Evolutionary conservation across 768 basidiomycete genomes (phyloP).

Genomic region (Boletus rubescentipes): DNA sequence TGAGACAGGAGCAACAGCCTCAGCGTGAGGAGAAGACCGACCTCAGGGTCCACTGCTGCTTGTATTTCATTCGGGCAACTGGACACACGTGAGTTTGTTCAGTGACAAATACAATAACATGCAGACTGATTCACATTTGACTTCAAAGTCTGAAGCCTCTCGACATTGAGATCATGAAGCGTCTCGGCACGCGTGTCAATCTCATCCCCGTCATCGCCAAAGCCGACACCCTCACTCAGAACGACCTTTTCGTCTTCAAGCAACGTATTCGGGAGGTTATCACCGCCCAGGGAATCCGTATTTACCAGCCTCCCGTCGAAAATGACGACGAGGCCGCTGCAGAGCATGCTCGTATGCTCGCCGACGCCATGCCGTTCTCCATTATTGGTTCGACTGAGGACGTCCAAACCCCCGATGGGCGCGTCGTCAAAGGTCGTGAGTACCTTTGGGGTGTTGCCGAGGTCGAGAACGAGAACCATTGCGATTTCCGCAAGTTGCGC

Average conservation of each 20-base stretch:
- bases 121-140: constrained; percentile 4
- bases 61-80: constrained; percentile 95
- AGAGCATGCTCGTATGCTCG: constrained; percentile 84
- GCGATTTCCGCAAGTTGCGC: constrained; percentile 97
- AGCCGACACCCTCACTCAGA: constrained; percentile 95
- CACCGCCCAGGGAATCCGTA: constrained; percentile 86
- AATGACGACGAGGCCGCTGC: constrained; percentile 81
- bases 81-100: constrained; percentile 81
- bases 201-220: constrained; percentile 97
- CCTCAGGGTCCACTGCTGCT: constrained; percentile 91
- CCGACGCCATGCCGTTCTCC: constrained; percentile 95
- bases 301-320: constrained; percentile 93
- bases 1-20: constrained; percentile 99
- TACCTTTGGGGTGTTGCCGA: constrained; percentile 99
- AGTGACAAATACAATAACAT: neutral
- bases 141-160: constrained; percentile 77
- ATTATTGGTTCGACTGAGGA: constrained; percentile 98
- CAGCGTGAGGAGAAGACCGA: constrained; percentile 92
- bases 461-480: constrained; percentile 99
- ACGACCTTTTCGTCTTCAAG: constrained; percentile 90
- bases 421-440: constrained; percentile 94
- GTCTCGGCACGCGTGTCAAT: constrained; percentile 96
- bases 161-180: constrained; percentile 99
- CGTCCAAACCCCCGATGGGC: constrained; percentile 87
- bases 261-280: constrained; percentile 91